phyloP scores from a whole-genome alignment of 148 eudicot genomes.

The Fagopyrum esculentum region DNA sequence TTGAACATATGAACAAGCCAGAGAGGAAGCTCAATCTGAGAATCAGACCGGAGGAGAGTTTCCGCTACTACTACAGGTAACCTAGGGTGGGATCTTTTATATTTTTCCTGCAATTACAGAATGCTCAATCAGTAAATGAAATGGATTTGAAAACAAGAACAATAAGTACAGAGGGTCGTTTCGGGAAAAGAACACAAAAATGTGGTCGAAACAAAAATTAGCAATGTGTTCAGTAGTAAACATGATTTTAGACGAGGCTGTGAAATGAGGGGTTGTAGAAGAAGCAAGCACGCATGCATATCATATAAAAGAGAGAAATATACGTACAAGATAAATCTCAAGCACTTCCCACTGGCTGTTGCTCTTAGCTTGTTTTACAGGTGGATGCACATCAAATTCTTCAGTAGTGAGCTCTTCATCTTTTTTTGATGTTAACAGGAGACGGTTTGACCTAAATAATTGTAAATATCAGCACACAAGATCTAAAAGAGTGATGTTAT shows the following conservation, averaged over 20 bases:
- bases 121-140: background rate
- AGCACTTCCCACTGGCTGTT: constrained; percentile 79
- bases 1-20: constrained; percentile 88
- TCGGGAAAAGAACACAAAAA: background rate
- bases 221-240: background rate
- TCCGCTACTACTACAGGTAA: constrained; percentile 88
- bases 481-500: background rate
- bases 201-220: background rate
- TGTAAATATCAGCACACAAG: constrained; percentile 1
- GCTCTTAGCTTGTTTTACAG: constrained; percentile 38
- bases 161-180: background rate
- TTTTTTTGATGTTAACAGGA: constrained; percentile 55
- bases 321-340: constrained; percentile 78
- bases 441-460: constrained; percentile 37
- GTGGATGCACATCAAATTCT: constrained; percentile 37
- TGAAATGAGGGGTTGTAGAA: background rate
- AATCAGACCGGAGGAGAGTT: constrained; percentile 76
- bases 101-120: constrained; percentile 58
- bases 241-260: background rate
- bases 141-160: background rate
- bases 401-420: constrained; percentile 48
- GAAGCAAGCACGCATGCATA: background rate
- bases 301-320: background rate
- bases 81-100: constrained; percentile 63
- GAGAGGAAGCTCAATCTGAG: constrained; percentile 87